Evolutionary conservation across 2,329 filamentous ascomycete species (phyloP).

Genomic region (Venturia nashicola): DNA sequence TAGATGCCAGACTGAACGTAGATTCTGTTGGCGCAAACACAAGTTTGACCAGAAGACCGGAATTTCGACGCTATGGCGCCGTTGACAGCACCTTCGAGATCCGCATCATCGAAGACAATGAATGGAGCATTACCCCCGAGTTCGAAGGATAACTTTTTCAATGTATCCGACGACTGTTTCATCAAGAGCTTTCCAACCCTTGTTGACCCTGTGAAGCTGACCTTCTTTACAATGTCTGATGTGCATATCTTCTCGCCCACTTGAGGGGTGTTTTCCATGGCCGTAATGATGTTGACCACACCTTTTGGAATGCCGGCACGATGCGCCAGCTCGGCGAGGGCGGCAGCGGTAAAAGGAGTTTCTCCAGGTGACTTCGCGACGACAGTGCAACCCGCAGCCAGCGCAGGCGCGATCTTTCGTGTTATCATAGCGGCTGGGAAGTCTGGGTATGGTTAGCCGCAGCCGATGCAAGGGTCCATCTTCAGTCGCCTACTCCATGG

Average conservation of each 20-base stretch:
- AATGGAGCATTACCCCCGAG: slow-evolving; percentile 92
- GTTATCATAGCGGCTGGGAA: slow-evolving; percentile 47
- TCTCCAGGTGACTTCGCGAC: slow-evolving; percentile 86
- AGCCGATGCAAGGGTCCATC: not conserved
- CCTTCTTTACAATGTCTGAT: slow-evolving; percentile 66
- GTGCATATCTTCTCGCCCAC: slow-evolving; percentile 69
- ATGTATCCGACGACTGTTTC: slow-evolving; percentile 72
- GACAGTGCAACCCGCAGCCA: slow-evolving; percentile 91
- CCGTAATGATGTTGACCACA: slow-evolving; percentile 80
- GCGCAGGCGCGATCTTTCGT: slow-evolving; percentile 46
- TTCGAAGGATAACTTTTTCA: slow-evolving; percentile 83
- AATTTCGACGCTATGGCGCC: slow-evolving; percentile 85
- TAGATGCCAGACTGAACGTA: slow-evolving; percentile 71
- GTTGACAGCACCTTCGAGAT: slow-evolving; percentile 70
- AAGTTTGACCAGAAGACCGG: slow-evolving; percentile 89
- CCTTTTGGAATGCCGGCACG: slow-evolving; percentile 83
- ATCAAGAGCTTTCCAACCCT: slow-evolving; percentile 64
- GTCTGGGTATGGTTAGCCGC: slow-evolving; percentile 50
- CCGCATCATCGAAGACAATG: slow-evolving; percentile 92
- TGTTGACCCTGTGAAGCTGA: slow-evolving; percentile 80
- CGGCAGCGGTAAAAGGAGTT: slow-evolving; percentile 83
- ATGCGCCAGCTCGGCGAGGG: slow-evolving; percentile 72
- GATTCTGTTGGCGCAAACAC: slow-evolving; percentile 67
- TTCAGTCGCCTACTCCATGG: slow-evolving; percentile 35
- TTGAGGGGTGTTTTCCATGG: slow-evolving; percentile 64